phyloP scores from a whole-genome alignment of 306 rosid species.

The Rosa chinensis region DNA sequence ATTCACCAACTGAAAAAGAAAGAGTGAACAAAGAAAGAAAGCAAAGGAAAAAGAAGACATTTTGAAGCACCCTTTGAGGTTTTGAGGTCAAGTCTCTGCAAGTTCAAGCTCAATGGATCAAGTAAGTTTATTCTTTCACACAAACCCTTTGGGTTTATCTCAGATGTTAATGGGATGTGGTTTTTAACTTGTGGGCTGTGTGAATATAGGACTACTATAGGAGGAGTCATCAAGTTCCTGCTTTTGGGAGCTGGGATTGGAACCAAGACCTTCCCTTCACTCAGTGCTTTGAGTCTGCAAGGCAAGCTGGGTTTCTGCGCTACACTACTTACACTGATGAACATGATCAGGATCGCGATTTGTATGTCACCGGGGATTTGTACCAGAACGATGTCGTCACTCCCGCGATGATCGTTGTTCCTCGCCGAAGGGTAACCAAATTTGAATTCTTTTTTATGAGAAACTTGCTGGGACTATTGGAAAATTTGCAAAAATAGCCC shows the following conservation, averaged over 20 bases:
- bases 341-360: constrained; percentile 43
- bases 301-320: constrained; percentile 51
- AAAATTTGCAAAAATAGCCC: neutral
- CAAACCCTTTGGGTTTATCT: neutral
- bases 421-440: constrained; percentile 62
- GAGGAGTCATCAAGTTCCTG: constrained; percentile 63
- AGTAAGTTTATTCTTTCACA: neutral
- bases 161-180: neutral
- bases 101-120: constrained; percentile 19
- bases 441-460: too few relatives aligned
- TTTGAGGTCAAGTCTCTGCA: constrained; percentile 12
- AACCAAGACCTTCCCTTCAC: constrained; percentile 77
- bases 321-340: constrained; percentile 54
- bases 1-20: constrained; percentile 8
- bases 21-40: neutral
- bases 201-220: constrained; percentile 52
- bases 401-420: constrained; percentile 85
- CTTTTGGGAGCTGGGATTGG: constrained; percentile 98
- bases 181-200: neutral
- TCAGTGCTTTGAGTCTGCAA: constrained; percentile 82
- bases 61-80: constrained; percentile 22
- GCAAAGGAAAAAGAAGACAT: neutral
- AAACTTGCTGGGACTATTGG: too few relatives aligned
- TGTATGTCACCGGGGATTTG: constrained; percentile 71
- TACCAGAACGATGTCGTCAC: constrained; percentile 70